Percentiles rank a stretch among this genome's conserved stretches.
These are phyloP conservation scores for Pseudocercospora cruenta DNA, from an alignment of 2,329 filamentous ascomycete genomes.

Conservation along the genomic window DNA sequence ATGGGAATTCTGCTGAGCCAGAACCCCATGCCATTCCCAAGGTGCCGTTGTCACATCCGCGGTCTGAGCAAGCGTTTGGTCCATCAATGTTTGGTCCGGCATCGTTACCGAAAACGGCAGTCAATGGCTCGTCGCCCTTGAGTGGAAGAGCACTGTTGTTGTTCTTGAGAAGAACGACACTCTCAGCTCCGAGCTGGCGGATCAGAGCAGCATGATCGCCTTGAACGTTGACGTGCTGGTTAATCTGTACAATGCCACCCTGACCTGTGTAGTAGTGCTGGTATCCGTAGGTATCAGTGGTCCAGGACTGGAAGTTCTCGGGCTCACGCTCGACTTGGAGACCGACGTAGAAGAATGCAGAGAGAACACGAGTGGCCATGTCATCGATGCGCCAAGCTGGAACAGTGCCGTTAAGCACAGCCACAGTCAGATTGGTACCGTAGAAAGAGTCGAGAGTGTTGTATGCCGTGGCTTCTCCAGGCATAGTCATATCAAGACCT, in stretches of 20 bases:
- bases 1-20: constrained; percentile 45
- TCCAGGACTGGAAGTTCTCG: constrained; percentile 52
- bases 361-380: constrained; percentile 39
- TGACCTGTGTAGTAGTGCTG: constrained; percentile 64
- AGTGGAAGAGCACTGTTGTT: constrained; percentile 60
- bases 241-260: constrained; percentile 63
- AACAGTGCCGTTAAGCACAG: constrained; percentile 40
- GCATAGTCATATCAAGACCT: constrained; percentile 42
- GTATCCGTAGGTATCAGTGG: constrained; percentile 64
- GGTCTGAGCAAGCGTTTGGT: constrained; percentile 52
- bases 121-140: constrained; percentile 49
- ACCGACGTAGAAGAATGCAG: constrained; percentile 53
- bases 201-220: constrained; percentile 72
- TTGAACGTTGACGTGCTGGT: constrained; percentile 80
- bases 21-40: constrained; percentile 54
- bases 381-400: constrained; percentile 37
- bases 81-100: constrained; percentile 51
- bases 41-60: constrained; percentile 51
- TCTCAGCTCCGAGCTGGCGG: constrained; percentile 61
- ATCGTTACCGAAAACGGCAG: constrained; percentile 56
- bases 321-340: constrained; percentile 54
- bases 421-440: constrained; percentile 36
- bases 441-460: constrained; percentile 69
- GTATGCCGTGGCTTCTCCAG: constrained; percentile 71
- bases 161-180: constrained; percentile 67